Evolutionary conservation across 768 basidiomycete genomes (phyloP), one percentile per base, ranked within the genome.

Genomic region (Albatrellus ellisii): DNA sequence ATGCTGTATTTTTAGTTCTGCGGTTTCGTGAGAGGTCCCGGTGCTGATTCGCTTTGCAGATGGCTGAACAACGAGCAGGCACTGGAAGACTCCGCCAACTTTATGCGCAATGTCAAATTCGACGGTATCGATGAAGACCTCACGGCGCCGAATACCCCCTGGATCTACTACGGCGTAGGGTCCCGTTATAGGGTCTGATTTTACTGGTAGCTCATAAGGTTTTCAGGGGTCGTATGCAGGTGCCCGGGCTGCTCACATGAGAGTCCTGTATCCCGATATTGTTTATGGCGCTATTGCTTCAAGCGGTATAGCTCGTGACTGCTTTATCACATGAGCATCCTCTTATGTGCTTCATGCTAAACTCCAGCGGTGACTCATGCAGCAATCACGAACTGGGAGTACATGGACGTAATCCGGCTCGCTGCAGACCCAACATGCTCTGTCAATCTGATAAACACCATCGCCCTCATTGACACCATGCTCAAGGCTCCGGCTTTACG

Each of bases 131-230:
- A 70, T 1, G 78, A 80, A 52, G 72, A 84, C 53, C 52, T 88
- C 49, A 81, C 79, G 14, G 72, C 86, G 9, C 74, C 81, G 14
- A 63, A 62, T 22, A 79, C 79, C 1, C 84, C 86, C 7, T 90
- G 87, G 87, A 88, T 90, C 42, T 90, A 94, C 57, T 94, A 94
- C 53, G 94, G 94, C 11, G 91, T 88, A 57, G 31, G 75, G 52
- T 46, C 39, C 20, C 45, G 11, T 9, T 11, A 14, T 14, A 11
- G 6, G 15, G 10, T 21, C 20, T 40, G 1, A 11, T 3, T 17
- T n/a, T n/a, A n/a, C 40, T 35, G 15, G 18, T 1, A 27, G 10
- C 17, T 36, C 15, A 26, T 17, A 34, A 18, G 1, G 11, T 15
- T 31, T 26, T 4, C 37, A 39, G 32, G 41, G 32, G 8, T 42